Evolutionary conservation across 2,329 filamentous ascomycete species (phyloP), one percentile per base, ranked within the genome.

Genomic region (Knufia petricola): DNA sequence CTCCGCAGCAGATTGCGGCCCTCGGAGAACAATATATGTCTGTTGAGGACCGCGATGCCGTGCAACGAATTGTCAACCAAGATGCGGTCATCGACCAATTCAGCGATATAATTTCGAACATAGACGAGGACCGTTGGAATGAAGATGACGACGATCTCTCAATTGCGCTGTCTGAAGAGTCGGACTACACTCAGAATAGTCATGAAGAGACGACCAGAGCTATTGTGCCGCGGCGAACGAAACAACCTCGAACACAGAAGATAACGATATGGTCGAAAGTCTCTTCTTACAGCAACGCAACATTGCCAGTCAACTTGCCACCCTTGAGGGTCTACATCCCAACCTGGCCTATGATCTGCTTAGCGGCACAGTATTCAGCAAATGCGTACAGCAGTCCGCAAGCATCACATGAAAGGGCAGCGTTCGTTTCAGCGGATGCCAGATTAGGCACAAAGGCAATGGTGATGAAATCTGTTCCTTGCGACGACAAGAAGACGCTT

Each of bases 371-470:
- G 52, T 89, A 87, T 62, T 85, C 87, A 0, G 77, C 84, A 53
- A 74, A 77, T 30, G 87, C 85, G 2, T 94, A 94, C 63, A 73
- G 77, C 36, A 74, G 75, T 30, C 81, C 85, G 0, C 67, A 69
- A 0, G 76, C 76, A 1, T 36, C 50, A 8, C 69, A 73, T 19
- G 84, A 88, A 63, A 73, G 74, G 10, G 79, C 85, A 57, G 74
- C 81, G 1, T 84, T 85, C 56, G 74, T 92, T 30, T 74, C 81
- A 30, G 79, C 84, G 2, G 79, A 88, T 63, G 85, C 81, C 75
- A 73, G 74, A 17, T 73, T 76, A 2, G 85, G 85, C n/a, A 84
- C 85, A 1, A 90, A 89, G 62, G 84, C 87, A 20, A 90, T 90
- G 82, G 80, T 85, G 13, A 81, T 94, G 61, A 90, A 89, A 61